Evolutionary conservation across 2,329 filamentous ascomycete genomes (phyloP).

Genomic region (Trichoderma guizhouense): DNA sequence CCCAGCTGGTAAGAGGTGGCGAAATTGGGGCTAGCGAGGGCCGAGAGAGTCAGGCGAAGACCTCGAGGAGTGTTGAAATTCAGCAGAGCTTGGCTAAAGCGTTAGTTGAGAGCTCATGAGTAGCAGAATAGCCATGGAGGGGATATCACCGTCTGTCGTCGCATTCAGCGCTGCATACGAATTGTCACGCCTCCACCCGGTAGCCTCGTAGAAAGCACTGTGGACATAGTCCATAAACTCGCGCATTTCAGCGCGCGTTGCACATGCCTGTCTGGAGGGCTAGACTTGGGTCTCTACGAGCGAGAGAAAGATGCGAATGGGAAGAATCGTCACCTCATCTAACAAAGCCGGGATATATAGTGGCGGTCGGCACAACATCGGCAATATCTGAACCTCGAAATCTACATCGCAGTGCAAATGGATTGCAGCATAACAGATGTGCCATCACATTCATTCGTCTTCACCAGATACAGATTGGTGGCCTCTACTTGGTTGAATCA

Average conservation of each 20-base stretch:
- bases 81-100: slow-evolving; percentile 63
- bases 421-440: not conserved
- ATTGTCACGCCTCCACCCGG: slow-evolving; percentile 87
- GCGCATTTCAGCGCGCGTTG: slow-evolving; percentile 60
- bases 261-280: slow-evolving; percentile 26
- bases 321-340: not conserved
- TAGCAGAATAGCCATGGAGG: not conserved
- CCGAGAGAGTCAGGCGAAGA: slow-evolving; percentile 81
- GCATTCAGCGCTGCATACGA: slow-evolving; percentile 84
- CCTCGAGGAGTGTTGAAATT: slow-evolving; percentile 85
- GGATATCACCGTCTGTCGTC: slow-evolving; percentile 68
- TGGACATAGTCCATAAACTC: slow-evolving; percentile 98
- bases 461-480: not conserved
- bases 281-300: not conserved
- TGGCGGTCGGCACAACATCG: slow-evolving; percentile 11
- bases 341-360: not conserved
- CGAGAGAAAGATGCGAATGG: not conserved
- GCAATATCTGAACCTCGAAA: not conserved
- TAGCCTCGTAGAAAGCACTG: slow-evolving; percentile 80
- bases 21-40: slow-evolving; percentile 87
- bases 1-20: slow-evolving; percentile 91
- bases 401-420: not conserved
- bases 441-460: not conserved
- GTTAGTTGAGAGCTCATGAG: not conserved
- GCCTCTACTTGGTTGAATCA: not conserved